Evolutionary conservation across 495 filamentous ascomycete species (phyloP).

Genomic region (Aspergillus bridgeri): DNA sequence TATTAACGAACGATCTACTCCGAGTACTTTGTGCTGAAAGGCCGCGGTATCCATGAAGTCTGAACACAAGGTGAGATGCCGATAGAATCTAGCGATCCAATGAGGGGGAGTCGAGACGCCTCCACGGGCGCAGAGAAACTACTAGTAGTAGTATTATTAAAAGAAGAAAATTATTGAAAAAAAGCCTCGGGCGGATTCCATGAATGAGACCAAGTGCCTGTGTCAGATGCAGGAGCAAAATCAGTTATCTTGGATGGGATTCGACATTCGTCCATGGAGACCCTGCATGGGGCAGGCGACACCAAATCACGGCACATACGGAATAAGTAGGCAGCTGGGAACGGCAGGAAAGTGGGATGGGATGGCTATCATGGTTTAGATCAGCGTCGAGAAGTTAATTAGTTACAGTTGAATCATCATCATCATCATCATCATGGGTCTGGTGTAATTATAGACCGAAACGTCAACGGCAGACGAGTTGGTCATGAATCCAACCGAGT

Average conservation of each 20-base stretch:
- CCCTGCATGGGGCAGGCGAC: neutral
- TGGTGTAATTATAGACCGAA: neutral
- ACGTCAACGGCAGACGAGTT: neutral
- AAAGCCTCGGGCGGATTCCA: neutral
- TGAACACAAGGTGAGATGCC: slow-evolving; percentile 2
- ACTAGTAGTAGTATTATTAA: neutral
- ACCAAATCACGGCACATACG: too few species aligned
- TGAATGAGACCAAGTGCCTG: neutral
- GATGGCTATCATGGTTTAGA: neutral
- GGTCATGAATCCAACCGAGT: neutral
- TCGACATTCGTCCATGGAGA: neutral
- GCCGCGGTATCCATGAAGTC: slow-evolving; percentile 1
- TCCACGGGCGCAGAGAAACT: neutral
- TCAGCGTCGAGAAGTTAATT: neutral
- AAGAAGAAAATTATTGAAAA: too few species aligned
- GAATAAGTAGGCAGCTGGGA: too few species aligned
- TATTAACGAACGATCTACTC: slow-evolving; percentile 2
- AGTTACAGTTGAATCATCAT: neutral
- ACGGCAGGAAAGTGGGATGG: too few species aligned
- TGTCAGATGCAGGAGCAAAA: neutral
- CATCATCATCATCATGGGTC: neutral
- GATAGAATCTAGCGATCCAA: neutral
- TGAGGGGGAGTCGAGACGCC: slow-evolving; percentile 4
- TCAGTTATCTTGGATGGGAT: neutral
- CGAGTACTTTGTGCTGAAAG: neutral